Conservation (phyloP, 352 stramenopile species). For the Globisporangium middletonii region DNA sequence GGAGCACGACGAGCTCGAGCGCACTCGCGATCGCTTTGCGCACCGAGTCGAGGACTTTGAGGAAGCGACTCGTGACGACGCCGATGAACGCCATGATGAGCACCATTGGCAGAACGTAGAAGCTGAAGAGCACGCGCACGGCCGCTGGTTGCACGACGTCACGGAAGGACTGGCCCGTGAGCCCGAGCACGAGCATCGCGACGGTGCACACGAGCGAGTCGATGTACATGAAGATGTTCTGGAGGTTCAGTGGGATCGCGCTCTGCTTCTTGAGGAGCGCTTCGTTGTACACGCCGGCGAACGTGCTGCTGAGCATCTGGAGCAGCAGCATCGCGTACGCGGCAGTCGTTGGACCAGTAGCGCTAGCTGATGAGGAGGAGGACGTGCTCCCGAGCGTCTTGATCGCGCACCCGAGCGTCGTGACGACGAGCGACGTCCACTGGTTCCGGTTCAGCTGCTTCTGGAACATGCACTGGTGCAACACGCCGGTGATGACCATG, state of each 20-base stretch:
- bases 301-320: conserved; percentile 79
- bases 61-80: conserved; percentile 76
- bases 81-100: conserved; percentile 81
- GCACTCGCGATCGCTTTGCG: conserved; percentile 77
- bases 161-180: conserved; percentile 61
- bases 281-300: conserved; percentile 83
- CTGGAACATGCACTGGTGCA: conserved; percentile 76
- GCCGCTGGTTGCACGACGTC: conserved; percentile 46
- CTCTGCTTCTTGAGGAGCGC: conserved; percentile 72
- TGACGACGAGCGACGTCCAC: conserved; percentile 67
- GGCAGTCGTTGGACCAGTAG: conserved; percentile 21
- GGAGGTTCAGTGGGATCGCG: conserved; percentile 63
- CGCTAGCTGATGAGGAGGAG: not conserved
- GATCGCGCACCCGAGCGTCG: conserved; percentile 66
- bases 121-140: conserved; percentile 57
- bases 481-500: conserved; percentile 69
- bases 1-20: conserved; percentile 67
- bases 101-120: conserved; percentile 71
- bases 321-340: conserved; percentile 59
- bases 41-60: conserved; percentile 76
- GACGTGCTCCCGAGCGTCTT: conserved; percentile 48
- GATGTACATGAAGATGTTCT: conserved; percentile 85
- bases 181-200: conserved; percentile 53
- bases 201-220: conserved; percentile 74
- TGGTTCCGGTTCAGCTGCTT: conserved; percentile 71